Evolutionary conservation across 2,329 filamentous ascomycete species (phyloP).

Genomic region (Mycosphaerella sp.): DNA sequence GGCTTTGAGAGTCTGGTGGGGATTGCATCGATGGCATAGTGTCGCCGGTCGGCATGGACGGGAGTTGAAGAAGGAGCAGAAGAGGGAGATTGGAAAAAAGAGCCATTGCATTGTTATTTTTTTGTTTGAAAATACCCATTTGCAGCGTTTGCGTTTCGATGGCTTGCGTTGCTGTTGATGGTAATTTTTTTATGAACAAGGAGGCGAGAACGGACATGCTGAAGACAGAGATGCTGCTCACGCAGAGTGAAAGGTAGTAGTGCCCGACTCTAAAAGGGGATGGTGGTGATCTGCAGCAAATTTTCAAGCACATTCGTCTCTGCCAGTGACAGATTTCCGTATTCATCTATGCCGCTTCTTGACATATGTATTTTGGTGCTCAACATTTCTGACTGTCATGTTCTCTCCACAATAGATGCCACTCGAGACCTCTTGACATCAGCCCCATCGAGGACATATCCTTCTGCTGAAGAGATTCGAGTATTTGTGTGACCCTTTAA

Average conservation of each 20-base stretch:
- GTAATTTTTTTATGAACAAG: background rate
- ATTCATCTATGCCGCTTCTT: too few species aligned
- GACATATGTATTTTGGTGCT: too few species aligned
- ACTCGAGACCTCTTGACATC: too few species aligned
- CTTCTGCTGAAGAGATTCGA: too few species aligned
- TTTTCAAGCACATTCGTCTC: too few species aligned
- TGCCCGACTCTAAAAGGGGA: background rate
- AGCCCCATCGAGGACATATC: too few species aligned
- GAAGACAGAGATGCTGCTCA: conserved; percentile 1
- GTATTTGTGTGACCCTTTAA: too few species aligned
- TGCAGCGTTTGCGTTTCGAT: conserved; percentile 6
- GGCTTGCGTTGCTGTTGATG: background rate
- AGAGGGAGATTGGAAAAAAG: background rate
- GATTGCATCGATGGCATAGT: background rate
- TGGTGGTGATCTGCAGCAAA: too few species aligned
- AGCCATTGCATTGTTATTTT: conserved; percentile 4
- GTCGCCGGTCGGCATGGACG: background rate
- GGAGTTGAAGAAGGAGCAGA: background rate
- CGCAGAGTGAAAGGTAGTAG: conserved; percentile 1
- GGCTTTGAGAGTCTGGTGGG: background rate
- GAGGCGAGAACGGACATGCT: background rate
- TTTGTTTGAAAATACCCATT: conserved; percentile 7
- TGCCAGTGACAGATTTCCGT: too few species aligned
- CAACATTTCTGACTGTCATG: too few species aligned
- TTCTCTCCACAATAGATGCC: too few species aligned